A percentile compares a stretch with the other conserved stretches of the same genome.
Evolutionary conservation across 2,329 filamentous ascomycete species (phyloP).

Genomic region (Arthroderma sp.): DNA sequence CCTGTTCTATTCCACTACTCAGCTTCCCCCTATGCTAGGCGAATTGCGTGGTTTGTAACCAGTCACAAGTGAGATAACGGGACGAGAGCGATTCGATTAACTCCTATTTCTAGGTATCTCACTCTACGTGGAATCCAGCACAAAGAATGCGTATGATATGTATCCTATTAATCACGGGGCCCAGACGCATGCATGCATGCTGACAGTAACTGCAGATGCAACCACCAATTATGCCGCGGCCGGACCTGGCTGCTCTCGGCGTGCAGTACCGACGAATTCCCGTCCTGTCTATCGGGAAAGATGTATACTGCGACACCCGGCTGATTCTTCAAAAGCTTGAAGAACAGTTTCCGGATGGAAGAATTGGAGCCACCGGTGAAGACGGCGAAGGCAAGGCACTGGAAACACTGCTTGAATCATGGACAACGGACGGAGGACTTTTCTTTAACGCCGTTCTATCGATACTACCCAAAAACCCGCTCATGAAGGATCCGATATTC

Average conservation of each 20-base stretch:
- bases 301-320: conserved; percentile 58
- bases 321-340: conserved; percentile 57
- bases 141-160: conserved; percentile 51
- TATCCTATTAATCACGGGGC: neutral
- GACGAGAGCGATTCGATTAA: neutral
- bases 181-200: neutral
- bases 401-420: conserved; percentile 45
- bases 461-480: conserved; percentile 45
- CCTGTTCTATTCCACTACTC: conserved; percentile 56
- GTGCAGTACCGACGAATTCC: conserved; percentile 59
- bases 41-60: conserved; percentile 38
- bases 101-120: conserved; percentile 43
- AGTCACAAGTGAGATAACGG: neutral
- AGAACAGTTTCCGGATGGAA: conserved; percentile 38
- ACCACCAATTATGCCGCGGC: conserved; percentile 54
- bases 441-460: conserved; percentile 44
- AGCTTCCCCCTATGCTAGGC: conserved; percentile 51
- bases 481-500: conserved; percentile 48
- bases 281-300: conserved; percentile 51
- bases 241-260: conserved; percentile 50
- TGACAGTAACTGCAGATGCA: conserved; percentile 41
- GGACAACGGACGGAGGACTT: conserved; percentile 45
- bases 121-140: conserved; percentile 53
- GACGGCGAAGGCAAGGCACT: conserved; percentile 35
- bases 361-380: conserved; percentile 27